phyloP scores from a whole-genome alignment of 805 yeast genomes.

The Metschnikowia kunwiensis region DNA sequence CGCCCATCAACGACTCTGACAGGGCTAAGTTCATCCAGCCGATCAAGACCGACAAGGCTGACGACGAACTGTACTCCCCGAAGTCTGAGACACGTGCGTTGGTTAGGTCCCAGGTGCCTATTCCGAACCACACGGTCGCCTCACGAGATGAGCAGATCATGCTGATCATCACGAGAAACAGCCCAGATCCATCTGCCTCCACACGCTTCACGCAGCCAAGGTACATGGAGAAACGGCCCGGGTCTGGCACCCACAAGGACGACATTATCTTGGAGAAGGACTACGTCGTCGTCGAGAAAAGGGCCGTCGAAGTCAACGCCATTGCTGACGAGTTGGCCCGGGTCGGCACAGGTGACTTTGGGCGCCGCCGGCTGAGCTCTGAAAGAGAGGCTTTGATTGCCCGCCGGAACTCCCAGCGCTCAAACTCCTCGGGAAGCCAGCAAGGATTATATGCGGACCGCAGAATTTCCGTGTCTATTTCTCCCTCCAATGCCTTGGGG shows the following conservation, averaged over 20 bases:
- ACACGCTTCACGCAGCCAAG: conserved; percentile 25
- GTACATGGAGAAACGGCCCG: conserved; percentile 9
- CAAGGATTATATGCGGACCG: conserved; percentile 64
- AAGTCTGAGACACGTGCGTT: neutral
- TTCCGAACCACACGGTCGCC: conserved; percentile 3
- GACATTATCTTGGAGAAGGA: conserved; percentile 70
- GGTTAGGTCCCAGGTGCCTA: conserved; percentile 2
- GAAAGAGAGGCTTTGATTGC: conserved; percentile 19
- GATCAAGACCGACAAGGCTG: conserved; percentile 8
- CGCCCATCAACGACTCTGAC: conserved; percentile 34
- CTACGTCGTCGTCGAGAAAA: conserved; percentile 91
- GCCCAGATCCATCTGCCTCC: conserved; percentile 41
- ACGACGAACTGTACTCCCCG: conserved; percentile 1
- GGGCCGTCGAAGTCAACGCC: conserved; percentile 93
- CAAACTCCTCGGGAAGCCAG: conserved; percentile 47
- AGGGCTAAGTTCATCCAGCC: conserved; percentile 21
- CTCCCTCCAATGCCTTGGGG: conserved; percentile 85
- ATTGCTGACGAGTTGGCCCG: conserved; percentile 87
- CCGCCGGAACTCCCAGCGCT: conserved; percentile 41
- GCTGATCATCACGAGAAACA: conserved; percentile 39
- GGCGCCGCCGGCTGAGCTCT: conserved; percentile 34
- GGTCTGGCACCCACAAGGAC: conserved; percentile 23
- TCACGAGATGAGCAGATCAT: conserved; percentile 46
- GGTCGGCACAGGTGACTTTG: conserved; percentile 53
- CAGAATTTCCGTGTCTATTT: conserved; percentile 63